Conservation (phyloP, 192 early-diverging fungal species). For the Chytriomyces sp. region DNA sequence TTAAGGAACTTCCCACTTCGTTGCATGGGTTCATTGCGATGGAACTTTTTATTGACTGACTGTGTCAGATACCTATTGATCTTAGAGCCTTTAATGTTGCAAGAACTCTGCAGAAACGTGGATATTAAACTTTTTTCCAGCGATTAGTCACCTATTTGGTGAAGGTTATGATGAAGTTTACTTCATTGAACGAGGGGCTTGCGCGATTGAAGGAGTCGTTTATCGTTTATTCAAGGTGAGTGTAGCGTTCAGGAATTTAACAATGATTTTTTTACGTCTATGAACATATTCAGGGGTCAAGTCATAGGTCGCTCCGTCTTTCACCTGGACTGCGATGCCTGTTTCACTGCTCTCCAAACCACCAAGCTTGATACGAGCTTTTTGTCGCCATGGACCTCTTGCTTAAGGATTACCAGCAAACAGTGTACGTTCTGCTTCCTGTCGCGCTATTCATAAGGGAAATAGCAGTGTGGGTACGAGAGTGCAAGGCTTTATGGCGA, state of each 20-base stretch:
- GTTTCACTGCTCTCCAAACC: conserved; percentile 53
- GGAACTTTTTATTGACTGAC: conserved; percentile 53
- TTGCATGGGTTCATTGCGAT: conserved; percentile 55
- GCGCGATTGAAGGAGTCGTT: conserved; percentile 50
- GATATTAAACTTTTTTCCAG: conserved; percentile 38
- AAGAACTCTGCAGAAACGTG: conserved; percentile 52
- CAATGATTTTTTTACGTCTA: too few species aligned
- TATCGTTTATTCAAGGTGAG: conserved; percentile 54
- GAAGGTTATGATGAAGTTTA: conserved; percentile 59
- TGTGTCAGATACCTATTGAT: conserved; percentile 48
- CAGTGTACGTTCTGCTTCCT: conserved; percentile 11
- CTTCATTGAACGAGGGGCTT: conserved; percentile 46
- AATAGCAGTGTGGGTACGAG: conserved; percentile 62
- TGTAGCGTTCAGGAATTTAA: background rate
- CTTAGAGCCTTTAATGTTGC: conserved; percentile 48
- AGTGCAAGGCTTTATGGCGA: conserved; percentile 46
- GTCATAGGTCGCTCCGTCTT: conserved; percentile 52
- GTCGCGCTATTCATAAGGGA: conserved; percentile 50
- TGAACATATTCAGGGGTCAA: conserved; percentile 33
- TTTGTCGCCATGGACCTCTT: conserved; percentile 58
- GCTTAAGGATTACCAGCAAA: conserved; percentile 78
- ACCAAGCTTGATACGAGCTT: conserved; percentile 54
- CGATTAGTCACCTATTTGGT: conserved; percentile 47
- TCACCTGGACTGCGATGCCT: conserved; percentile 1
- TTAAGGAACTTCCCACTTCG: conserved; percentile 42